Evolutionary conservation across 2,329 filamentous ascomycete genomes (phyloP).

Genomic region (Juglanconis sp.): DNA sequence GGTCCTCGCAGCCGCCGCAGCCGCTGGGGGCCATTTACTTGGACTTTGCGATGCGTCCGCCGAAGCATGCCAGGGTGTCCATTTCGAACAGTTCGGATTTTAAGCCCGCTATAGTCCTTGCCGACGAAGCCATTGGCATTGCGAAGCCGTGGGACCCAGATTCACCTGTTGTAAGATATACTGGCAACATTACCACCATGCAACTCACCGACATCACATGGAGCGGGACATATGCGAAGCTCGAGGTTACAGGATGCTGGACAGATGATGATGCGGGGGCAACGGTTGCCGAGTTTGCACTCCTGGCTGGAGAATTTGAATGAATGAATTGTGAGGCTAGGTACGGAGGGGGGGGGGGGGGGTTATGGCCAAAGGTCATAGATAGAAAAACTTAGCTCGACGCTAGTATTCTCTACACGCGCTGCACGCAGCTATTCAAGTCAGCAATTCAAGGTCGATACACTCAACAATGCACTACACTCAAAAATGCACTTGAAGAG

Average conservation of each 20-base stretch:
- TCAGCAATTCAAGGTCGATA: no score
- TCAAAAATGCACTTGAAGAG: no score
- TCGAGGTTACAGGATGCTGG: conserved; percentile 8
- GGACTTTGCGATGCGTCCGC: conserved; percentile 17
- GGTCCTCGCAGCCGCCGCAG: conserved; percentile 2
- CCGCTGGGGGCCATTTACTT: conserved; percentile 8
- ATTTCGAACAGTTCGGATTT: conserved; percentile 14
- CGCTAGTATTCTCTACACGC: no score
- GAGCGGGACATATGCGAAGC: conserved; percentile 14
- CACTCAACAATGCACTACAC: no score
- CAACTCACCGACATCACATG: neutral
- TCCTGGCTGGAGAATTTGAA: neutral
- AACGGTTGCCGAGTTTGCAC: conserved; percentile 10
- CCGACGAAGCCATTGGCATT: conserved; percentile 18
- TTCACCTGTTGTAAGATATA: conserved; percentile 12
- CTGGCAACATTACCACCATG: conserved; percentile 10
- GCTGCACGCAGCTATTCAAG: no score
- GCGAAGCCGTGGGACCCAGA: conserved; percentile 19
- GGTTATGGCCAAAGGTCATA: no score
- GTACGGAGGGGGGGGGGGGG: neutral
- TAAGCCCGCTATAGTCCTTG: conserved; percentile 13
- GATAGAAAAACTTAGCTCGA: no score
- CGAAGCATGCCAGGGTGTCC: conserved; percentile 18
- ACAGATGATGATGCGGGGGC: conserved; percentile 5
- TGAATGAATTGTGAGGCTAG: neutral